phyloP scores from a whole-genome alignment of 2,329 filamentous ascomycete species.

The Pestalotiopsis sp. region DNA sequence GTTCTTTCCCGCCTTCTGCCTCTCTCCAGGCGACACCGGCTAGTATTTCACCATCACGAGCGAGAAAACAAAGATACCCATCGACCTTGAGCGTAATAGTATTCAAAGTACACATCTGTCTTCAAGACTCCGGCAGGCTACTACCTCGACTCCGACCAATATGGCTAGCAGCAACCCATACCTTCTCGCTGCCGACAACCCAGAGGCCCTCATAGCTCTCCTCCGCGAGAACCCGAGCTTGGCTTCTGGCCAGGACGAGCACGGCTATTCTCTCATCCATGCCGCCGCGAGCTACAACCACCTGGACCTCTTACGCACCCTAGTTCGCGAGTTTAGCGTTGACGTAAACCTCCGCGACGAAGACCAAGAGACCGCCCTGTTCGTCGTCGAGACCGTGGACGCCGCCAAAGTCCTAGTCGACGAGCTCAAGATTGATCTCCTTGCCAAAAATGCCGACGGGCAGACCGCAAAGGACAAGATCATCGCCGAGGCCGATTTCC shows the following conservation, averaged over 20 bases:
- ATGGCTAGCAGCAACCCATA: constrained; percentile 63
- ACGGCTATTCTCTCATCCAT: constrained; percentile 93
- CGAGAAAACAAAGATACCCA: too few relatives aligned
- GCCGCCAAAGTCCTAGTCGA: constrained; percentile 81
- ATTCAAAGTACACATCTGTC: too few relatives aligned
- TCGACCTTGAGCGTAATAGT: too few relatives aligned
- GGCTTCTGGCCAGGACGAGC: constrained; percentile 79
- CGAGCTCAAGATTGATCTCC: constrained; percentile 73
- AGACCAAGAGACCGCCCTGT: constrained; percentile 92
- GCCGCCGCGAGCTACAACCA: constrained; percentile 93
- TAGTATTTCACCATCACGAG: not conserved
- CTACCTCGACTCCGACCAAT: not conserved
- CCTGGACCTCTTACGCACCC: constrained; percentile 72
- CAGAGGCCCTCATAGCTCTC: constrained; percentile 70
- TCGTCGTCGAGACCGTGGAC: constrained; percentile 81
- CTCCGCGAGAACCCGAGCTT: constrained; percentile 75
- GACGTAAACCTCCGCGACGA: constrained; percentile 83
- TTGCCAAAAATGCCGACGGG: constrained; percentile 70
- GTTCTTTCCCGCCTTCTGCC: not conserved
- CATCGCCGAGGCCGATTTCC: constrained; percentile 75
- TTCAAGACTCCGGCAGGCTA: too few relatives aligned
- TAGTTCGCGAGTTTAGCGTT: constrained; percentile 77
- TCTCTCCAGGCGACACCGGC: not conserved
- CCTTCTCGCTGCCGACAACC: constrained; percentile 81
- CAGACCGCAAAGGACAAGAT: constrained; percentile 82